Evolutionary conservation across 305 asterid species (phyloP).

Genomic region (Euphrasia arctica): DNA sequence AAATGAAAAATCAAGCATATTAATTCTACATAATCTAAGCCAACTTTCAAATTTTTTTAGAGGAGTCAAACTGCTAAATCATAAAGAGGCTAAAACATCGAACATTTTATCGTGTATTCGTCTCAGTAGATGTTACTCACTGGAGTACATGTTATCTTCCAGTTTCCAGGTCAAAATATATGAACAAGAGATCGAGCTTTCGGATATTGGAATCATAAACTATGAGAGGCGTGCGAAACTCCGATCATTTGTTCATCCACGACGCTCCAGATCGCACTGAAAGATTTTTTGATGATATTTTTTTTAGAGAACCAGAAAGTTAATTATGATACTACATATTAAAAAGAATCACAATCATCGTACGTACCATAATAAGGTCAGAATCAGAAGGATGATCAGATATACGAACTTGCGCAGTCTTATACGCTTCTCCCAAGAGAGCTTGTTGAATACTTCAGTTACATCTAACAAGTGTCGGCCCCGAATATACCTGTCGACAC

Average conservation of each 20-base stretch:
- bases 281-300: background rate
- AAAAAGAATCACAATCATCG: background rate
- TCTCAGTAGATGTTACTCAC: background rate
- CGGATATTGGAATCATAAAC: constrained; percentile 12
- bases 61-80: too few species aligned
- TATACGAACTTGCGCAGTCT: constrained; percentile 75
- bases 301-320: constrained; percentile 16
- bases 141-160: constrained; percentile 2
- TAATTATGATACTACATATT: too few species aligned
- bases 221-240: constrained; percentile 20
- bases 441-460: constrained; percentile 86
- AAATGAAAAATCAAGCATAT: background rate
- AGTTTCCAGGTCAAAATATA: background rate
- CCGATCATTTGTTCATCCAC: constrained; percentile 48
- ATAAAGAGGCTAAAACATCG: background rate
- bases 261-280: constrained; percentile 79
- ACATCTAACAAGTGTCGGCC: constrained; percentile 66
- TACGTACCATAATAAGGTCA: constrained; percentile 59
- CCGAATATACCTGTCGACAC: constrained; percentile 41
- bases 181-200: constrained; percentile 22
- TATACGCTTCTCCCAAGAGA: constrained; percentile 62
- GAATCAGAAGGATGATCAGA: constrained; percentile 41
- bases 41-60: background rate
- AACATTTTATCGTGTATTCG: background rate
- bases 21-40: background rate